Conservation (phyloP, 2,329 filamentous ascomycete species). For the Podosphaera fusca region DNA sequence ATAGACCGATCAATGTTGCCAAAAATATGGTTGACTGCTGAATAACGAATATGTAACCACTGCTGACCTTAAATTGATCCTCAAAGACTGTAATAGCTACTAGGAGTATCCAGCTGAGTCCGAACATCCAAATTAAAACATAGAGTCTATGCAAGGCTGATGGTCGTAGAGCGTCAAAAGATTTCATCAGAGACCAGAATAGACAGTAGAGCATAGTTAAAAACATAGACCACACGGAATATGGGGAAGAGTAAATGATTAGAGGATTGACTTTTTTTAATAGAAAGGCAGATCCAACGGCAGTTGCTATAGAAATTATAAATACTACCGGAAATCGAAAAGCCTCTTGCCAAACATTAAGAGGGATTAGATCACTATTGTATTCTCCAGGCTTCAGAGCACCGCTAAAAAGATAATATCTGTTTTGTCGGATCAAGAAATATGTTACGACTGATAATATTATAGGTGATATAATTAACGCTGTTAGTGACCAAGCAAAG, state of each 20-base stretch:
- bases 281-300: slow-evolving; percentile 50
- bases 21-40: slow-evolving; percentile 56
- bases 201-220: slow-evolving; percentile 56
- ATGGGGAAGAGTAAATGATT: slow-evolving; percentile 76
- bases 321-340: slow-evolving; percentile 66
- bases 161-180: slow-evolving; percentile 58
- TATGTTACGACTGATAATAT: slow-evolving; percentile 46
- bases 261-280: slow-evolving; percentile 67
- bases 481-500: slow-evolving; percentile 67
- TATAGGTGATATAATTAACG: slow-evolving; percentile 61
- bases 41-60: slow-evolving; percentile 63
- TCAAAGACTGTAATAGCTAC: slow-evolving; percentile 54
- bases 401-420: slow-evolving; percentile 69
- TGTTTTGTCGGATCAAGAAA: slow-evolving; percentile 46
- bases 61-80: slow-evolving; percentile 46
- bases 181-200: slow-evolving; percentile 63
- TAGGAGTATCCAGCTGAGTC: slow-evolving; percentile 48
- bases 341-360: slow-evolving; percentile 62
- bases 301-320: slow-evolving; percentile 39
- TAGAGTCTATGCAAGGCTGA: slow-evolving; percentile 72
- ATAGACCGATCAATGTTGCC: slow-evolving; percentile 48
- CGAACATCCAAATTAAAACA: slow-evolving; percentile 63
- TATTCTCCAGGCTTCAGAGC: slow-evolving; percentile 31
- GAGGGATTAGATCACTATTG: slow-evolving; percentile 33
- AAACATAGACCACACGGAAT: slow-evolving; percentile 75